Base-by-base conservation (phyloP, 805 yeast species). In the Wickerhamiella slavikovae region DNA sequence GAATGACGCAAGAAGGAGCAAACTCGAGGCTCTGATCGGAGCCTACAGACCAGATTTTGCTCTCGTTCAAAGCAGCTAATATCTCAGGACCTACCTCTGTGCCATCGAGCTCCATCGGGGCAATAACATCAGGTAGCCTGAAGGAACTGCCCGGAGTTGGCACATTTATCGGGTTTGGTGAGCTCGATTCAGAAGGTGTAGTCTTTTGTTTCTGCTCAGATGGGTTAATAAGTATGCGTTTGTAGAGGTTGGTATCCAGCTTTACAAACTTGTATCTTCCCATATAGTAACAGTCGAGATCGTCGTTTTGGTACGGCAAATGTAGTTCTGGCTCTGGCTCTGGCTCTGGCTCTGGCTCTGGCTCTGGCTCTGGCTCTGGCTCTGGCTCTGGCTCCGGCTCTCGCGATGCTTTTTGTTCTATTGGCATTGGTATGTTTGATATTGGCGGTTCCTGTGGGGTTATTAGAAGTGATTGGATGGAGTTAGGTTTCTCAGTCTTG, bases 1-100 rank as follows among this genome's bases (percentile, higher is more conserved):
- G 57, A 22, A 53, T 38, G 5, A 48, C 50, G 29, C 58, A 53
- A 12, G 45, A 39, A 12, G 57, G 45, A 1, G 55, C 47, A 32
- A 38, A 51, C 24, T 44, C 41, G 19, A 51, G 30, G 29, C 41
- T 46, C 13, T 33, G 23, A 11, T 30, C 32, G n/a, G 40, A 35
- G 47, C 49, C 40, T 16, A 44, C 31, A 24, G 37, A 35, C 19
- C 22, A 26, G 11, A 44, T 41, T 31, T 46, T 47, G 16, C 41
- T 45, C 7, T 32, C 32, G 3, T 41, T 38, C 15, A 45, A 23
- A 10, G 46, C 47, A 5, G 43, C 29, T 25, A 36, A 33, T 17
- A 36, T 32, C 17, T 43, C 28, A 11, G 38, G 23, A 22, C 37
- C n/a, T n/a, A n/a, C n/a, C n/a, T n/a, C n/a, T n/a, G n/a, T 33